Evolutionary conservation across 1,284 basidiomycete genomes (phyloP), one percentile per base, ranked within the genome.

Genomic region (Ganoderma sp.): DNA sequence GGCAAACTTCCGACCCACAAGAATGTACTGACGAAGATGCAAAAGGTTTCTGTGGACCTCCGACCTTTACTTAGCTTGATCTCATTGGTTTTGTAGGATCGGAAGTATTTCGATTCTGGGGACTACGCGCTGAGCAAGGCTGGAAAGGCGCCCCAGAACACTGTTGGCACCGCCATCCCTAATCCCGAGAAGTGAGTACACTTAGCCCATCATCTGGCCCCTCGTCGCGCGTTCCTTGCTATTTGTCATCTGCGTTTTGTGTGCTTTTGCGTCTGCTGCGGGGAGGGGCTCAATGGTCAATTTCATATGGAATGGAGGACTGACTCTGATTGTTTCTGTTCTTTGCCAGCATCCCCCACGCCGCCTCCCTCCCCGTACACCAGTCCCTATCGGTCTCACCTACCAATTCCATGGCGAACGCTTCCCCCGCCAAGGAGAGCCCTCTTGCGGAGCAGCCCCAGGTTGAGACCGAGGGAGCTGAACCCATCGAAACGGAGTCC

Each of bases 71-170:
- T 52, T 8, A 43, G n/a, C 28, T 64, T 25, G 32, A 70, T 42
- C 25, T 58, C 32, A 54, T 41, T 62, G 6, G 59, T 15, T 66
- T 63, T 66, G 25, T 76, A 98, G 95, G 96, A 98, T 80, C 94
- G 96, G 77, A 98, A 98, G 81, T 98, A 95, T 84, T 98, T 98
- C 80, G 96, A 98, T 82, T 98, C 97, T 69, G 97, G 97, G 71
- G 96, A 98, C 81, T 98, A 98, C 78, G 96, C 96, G 63, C 86
- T 98, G 75, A 96, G 95, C 66, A 98, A 98, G 81, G 97, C 96
- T 3, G 96, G 97, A 42, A 93, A 94, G 52, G 88, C 92, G 28
- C 91, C 95, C 59, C 93, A 95, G 79, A 94, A 88, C 78, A 88
- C 90, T 17, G 94, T 97, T 62, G 96, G 96, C 54, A 98, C 95